Base-by-base conservation (phyloP, 495 filamentous ascomycete species). In the Aspergillus haitiensis region DNA sequence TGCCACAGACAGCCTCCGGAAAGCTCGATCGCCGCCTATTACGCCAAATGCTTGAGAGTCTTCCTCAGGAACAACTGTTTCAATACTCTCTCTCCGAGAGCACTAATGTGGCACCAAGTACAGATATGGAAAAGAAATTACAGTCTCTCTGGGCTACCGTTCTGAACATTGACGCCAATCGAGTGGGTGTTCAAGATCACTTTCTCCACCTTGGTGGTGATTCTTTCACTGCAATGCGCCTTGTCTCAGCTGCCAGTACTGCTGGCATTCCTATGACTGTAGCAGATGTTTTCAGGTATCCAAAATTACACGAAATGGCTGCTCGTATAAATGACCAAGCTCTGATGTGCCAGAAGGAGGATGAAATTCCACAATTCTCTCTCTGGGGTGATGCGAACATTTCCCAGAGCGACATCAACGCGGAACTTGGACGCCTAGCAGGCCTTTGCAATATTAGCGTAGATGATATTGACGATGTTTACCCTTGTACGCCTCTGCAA, bases 141-240 rank as follows among this genome's bases (percentile, higher is more conserved):
- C 51, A 53, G 16, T n/a, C n/a, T 1, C 40, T 71, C 10, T 71
- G 64, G 67, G 58, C 59, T 3, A 42, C 34, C 6, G 55, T 66
- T 9, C 55, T 57, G 15, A 49, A 44, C 11, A 39, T 58, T 15
- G 42, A 45, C 9, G n/a, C 27, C 15, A 35, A 50, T 35, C 33
- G 53, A 33, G 54, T 72, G 12, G 45, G 49, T 3, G 31, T 61
- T 12, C 55, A 70, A 13, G 58, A 65, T 9, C 47, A 59, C 33
- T 72, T 75, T 55, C 37, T 73, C 13, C 50, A 55, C 15, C 37
- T 72, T 5, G 72, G 73, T 7, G 75, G 75, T 11, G 75, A 77
- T 49, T 72, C 70, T 6, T 64, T 77, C 18, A 56, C 58, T 6
- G 75, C 72, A 12, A 75, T 77, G 63, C 63, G 66, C 31, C 52